Base-by-base conservation (phyloP, 768 basidiomycete species). In the Suillus tomentosus region DNA sequence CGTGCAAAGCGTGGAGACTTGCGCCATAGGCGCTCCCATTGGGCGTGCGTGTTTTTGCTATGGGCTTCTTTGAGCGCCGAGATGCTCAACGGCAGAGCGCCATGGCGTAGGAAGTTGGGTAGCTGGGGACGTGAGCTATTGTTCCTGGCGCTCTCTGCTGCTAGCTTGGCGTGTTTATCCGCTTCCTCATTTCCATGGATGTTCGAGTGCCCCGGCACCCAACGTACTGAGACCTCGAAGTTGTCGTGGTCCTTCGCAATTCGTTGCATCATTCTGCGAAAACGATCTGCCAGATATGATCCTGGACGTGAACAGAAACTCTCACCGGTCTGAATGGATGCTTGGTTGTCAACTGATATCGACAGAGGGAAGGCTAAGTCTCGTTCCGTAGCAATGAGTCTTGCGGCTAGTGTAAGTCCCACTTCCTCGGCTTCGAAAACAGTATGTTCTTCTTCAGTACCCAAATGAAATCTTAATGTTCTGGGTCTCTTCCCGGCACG, bases 181-280 rank as follows among this genome's bases (percentile, higher is more conserved):
- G 9, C 63, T 1, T 27, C 14, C 11, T 64, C 57, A 10, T 64
- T 64, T 7, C 63, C 63, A 17, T 60, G n/a, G 1, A 64, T 17
- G 0, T 51, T 24, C 6, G 19, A 37, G 31, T 64, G 63, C 3
- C 63, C 63, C 2, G 27, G 47, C 22, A 60, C 53, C 58, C 58
- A 64, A 4, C 17, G 50, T 0, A 51, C 14, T 1, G 27, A 31
- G 2, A 31, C 50, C 9, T 3, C 8, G 2, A 51, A 51, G 27
- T 51, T 13, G 7, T 17, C 3, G 3, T 51, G 27, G 7, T 15
- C 8, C 15, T 9, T 27, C 9, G 5, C 34, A 36, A 36, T 6
- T 36, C 7, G 34, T 36, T 36, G 34, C 34, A 36, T 36, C 34
- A 36, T 36, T 1, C 34, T 36, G 34, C 34, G 5, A 31, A 51